These are phyloP conservation scores for Amanita phalloides DNA, from an alignment of 768 basidiomycete species.

Conservation along the genomic window DNA sequence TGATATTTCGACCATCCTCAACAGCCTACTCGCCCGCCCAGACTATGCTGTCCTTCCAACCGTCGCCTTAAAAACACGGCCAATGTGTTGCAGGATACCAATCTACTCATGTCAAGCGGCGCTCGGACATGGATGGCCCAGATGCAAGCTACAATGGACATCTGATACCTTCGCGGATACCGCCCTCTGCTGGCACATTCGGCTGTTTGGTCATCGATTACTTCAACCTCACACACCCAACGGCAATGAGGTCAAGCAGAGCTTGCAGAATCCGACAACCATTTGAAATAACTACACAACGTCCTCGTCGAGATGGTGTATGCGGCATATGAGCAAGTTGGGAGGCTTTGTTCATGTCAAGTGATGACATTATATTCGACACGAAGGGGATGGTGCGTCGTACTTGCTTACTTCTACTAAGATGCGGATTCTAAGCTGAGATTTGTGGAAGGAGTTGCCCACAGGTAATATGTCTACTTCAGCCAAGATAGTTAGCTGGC, in stretches of 20 bases:
- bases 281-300: neutral
- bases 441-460: too few species aligned
- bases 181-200: neutral
- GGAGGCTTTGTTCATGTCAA: too few species aligned
- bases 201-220: neutral
- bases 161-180: conserved; percentile 3
- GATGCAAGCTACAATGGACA: neutral
- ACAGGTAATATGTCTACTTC: too few species aligned
- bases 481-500: too few species aligned
- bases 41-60: neutral
- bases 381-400: too few species aligned
- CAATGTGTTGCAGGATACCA: conserved; percentile 5
- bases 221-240: conserved; percentile 1
- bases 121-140: conserved; percentile 2
- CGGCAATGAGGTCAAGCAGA: neutral
- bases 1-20: too few species aligned
- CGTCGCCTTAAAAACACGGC: neutral
- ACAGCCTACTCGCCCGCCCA: neutral
- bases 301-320: neutral
- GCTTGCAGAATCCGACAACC: neutral
- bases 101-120: conserved; percentile 4
- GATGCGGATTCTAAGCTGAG: too few species aligned
- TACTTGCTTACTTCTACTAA: too few species aligned
- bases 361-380: too few species aligned
- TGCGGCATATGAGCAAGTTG: too few species aligned